Conservation (phyloP, 1,284 basidiomycete genomes). For the Ustilago nuda region DNA sequence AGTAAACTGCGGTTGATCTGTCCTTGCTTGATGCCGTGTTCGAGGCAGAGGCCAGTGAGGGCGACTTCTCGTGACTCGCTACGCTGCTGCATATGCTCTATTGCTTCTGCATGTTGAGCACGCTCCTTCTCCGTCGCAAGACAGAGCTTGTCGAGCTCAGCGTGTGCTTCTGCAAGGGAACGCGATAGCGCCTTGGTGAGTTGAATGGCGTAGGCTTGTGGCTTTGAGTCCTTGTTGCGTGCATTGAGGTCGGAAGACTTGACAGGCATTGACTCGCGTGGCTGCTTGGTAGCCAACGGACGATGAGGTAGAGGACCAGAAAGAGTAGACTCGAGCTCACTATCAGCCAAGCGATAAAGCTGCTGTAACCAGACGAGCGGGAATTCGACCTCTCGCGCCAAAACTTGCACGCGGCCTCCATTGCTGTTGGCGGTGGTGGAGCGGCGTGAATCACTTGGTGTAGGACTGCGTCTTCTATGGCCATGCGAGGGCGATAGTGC, state of each 20-base stretch:
- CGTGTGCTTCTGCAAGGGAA: conserved; percentile 34
- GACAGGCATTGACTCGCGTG: conserved; percentile 43
- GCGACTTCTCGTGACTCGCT: conserved; percentile 49
- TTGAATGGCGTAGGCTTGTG: conserved; percentile 28
- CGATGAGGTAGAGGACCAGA: conserved; percentile 44
- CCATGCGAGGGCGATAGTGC: conserved; percentile 27
- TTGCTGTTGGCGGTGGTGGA: not conserved
- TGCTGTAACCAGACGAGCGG: conserved; percentile 42
- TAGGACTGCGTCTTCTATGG: conserved; percentile 22
- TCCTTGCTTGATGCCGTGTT: conserved; percentile 55
- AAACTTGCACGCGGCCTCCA: conserved; percentile 19
- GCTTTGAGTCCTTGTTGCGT: conserved; percentile 6
- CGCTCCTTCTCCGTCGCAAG: conserved; percentile 14
- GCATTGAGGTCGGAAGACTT: conserved; percentile 18
- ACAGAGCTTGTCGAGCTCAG: conserved; percentile 29
- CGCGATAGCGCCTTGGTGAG: conserved; percentile 40
- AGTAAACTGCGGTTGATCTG: conserved; percentile 52
- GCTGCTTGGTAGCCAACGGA: conserved; percentile 19
- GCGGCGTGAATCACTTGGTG: conserved; percentile 18
- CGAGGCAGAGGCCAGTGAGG: conserved; percentile 44
- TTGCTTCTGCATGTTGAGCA: conserved; percentile 23
- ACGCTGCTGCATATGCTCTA: conserved; percentile 43
- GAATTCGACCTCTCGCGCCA: conserved; percentile 37
- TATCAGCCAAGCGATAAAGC: conserved; percentile 31
- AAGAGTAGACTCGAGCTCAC: conserved; percentile 33